Evolutionary conservation across 2,329 filamentous ascomycete species (phyloP), one percentile per base, ranked within the genome.

Genomic region (Raffaelea deltoideospora): DNA sequence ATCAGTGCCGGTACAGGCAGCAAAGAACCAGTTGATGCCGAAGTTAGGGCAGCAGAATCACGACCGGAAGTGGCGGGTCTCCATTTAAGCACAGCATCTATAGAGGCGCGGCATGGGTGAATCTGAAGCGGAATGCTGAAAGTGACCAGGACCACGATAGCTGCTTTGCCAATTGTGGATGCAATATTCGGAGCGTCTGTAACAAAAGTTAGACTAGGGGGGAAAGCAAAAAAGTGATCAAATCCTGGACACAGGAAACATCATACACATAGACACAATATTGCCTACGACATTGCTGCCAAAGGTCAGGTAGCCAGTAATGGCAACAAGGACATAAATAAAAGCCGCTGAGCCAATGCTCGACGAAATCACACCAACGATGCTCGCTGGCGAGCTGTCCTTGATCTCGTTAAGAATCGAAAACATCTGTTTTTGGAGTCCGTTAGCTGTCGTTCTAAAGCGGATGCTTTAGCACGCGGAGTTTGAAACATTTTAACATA

Each of bases 61-160:
- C 7, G 4, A 5, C 5, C 23, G 14, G n/a, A 14, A 6, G 10
- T 5, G 14, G 10, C 8, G 10, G 85, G 86, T 8, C 86, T 75
- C 88, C 90, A 96, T 58, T 82, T 87, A 35, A 93, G 59, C n/a
- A 95, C 84, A 1, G 90, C 88, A 50, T 96, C 86, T 21, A 96
- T 65, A 14, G 84, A 93, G n/a, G 90, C 90, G 42, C 90, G 77
- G 59, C 90, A 96, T 0, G 90, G 90, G 53, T 98, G 90, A 27
- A 94, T 80, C 57, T 98, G 90, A 1, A 98, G 70, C 1, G 90
- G 90, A 42, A 96, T 88, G 14, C 86, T 94, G 55, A 98, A 96
- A 56, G 92, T 86, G 47, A 98, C 90, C 1, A 98, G 74, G 40
- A 96, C 69, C 27, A 98, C 90, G 45, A 98, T 98, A 33, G 90